Evolutionary conservation across 1,284 basidiomycete species (phyloP).

Genomic region (Gymnopus androsaceus): DNA sequence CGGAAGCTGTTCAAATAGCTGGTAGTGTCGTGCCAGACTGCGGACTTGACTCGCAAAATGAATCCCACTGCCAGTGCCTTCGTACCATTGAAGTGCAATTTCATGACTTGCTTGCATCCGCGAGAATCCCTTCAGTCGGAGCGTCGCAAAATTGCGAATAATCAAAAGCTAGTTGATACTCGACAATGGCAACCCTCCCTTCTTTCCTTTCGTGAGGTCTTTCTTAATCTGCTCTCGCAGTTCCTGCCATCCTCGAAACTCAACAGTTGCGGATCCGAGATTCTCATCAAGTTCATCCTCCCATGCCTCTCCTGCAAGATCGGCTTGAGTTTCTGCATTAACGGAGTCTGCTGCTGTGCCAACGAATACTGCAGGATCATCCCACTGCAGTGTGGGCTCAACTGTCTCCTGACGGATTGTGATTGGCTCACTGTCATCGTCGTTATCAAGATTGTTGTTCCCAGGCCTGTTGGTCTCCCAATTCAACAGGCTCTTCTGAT

Average conservation of each 20-base stretch:
- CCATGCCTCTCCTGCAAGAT: neutral
- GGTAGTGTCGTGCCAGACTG: conserved; percentile 37
- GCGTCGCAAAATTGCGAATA: conserved; percentile 36
- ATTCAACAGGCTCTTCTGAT: neutral
- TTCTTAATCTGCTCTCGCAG: conserved; percentile 29
- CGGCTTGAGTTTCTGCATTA: neutral
- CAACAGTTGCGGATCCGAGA: neutral
- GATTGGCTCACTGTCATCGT: no score
- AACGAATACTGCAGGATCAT: neutral
- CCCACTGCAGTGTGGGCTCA: neutral
- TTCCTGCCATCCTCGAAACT: conserved; percentile 25
- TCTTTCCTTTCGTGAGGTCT: conserved; percentile 25
- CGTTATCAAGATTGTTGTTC: no score
- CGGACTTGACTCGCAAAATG: conserved; percentile 33
- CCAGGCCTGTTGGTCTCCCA: neutral
- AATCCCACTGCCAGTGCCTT: conserved; percentile 21
- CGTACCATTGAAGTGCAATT: conserved; percentile 37
- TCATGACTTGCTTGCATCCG: conserved; percentile 32
- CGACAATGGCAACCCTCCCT: conserved; percentile 25
- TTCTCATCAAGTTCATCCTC: conserved; percentile 13
- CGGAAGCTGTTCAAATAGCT: conserved; percentile 38
- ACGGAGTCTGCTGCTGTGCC: neutral
- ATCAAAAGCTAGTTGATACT: conserved; percentile 37
- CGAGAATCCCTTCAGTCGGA: conserved; percentile 32
- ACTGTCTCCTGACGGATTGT: no score